Evolutionary conservation across 2,329 filamentous ascomycete genomes (phyloP).

Genomic region (Xylaria sp.): DNA sequence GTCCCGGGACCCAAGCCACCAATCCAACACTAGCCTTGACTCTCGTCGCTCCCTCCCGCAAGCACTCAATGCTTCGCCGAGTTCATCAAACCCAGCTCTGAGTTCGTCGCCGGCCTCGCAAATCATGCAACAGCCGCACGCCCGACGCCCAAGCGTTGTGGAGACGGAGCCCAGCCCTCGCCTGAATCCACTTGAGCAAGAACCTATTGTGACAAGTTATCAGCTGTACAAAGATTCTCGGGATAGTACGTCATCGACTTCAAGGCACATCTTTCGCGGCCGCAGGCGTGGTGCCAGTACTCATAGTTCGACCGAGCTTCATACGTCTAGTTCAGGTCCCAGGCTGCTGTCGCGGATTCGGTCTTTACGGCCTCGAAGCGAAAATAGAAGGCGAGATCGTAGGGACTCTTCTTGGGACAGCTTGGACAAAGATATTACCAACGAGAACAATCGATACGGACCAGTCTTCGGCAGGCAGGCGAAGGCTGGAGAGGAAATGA

Average conservation of each 20-base stretch:
- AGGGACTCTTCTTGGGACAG: slow-evolving; percentile 4
- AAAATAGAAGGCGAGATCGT: slow-evolving; percentile 17
- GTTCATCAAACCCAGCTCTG: slow-evolving; percentile 26
- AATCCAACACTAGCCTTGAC: slow-evolving; percentile 49
- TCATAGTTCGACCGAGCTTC: neutral
- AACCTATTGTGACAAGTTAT: slow-evolving; percentile 46
- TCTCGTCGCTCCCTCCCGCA: slow-evolving; percentile 38
- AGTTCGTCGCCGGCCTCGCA: slow-evolving; percentile 43
- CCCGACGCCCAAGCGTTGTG: slow-evolving; percentile 53
- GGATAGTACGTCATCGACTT: neutral
- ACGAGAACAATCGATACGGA: neutral
- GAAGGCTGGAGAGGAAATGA: slow-evolving; percentile 39
- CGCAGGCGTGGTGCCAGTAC: slow-evolving; percentile 29
- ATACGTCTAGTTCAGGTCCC: slow-evolving; percentile 5
- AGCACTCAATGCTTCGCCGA: slow-evolving; percentile 17
- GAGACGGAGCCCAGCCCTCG: slow-evolving; percentile 58
- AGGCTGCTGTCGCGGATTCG: slow-evolving; percentile 30
- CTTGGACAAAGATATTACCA: neutral
- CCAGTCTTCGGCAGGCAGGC: slow-evolving; percentile 1
- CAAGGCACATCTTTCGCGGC: slow-evolving; percentile 21
- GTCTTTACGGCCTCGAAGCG: slow-evolving; percentile 29
- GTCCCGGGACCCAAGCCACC: slow-evolving; percentile 57
- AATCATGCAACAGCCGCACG: slow-evolving; percentile 43
- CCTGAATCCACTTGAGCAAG: slow-evolving; percentile 40
- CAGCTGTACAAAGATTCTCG: slow-evolving; percentile 39